A percentile compares a stretch with the other conserved stretches of the same genome.
Evolutionary conservation across 805 yeast species (phyloP).

Genomic region (Candida nemodendra): DNA sequence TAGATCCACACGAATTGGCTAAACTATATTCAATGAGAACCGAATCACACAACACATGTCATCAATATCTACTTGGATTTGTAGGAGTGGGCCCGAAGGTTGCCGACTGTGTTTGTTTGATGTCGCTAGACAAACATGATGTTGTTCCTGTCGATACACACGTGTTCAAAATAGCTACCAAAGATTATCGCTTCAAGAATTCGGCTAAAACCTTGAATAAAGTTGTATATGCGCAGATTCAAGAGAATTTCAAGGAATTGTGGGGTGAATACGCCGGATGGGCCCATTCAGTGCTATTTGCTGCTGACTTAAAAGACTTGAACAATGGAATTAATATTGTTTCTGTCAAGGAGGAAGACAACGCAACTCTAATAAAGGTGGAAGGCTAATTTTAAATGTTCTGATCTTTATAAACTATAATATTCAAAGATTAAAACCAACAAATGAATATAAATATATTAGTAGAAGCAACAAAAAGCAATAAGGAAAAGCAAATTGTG

Average conservation of each 20-base stretch:
- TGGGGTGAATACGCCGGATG: conserved; percentile 97
- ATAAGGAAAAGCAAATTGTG: conserved; percentile 1
- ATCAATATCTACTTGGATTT: conserved; percentile 58
- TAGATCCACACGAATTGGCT: conserved; percentile 36
- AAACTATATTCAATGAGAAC: conserved; percentile 43
- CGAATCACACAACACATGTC: conserved; percentile 41
- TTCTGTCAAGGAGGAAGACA: conserved; percentile 6
- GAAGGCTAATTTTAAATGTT: too few species aligned
- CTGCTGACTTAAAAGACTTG: conserved; percentile 75
- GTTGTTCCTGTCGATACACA: conserved; percentile 96
- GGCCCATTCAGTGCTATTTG: conserved; percentile 95
- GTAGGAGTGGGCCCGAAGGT: conserved; percentile 97
- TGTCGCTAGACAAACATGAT: conserved; percentile 84
- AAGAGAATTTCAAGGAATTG: conserved; percentile 54
- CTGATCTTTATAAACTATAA: too few species aligned
- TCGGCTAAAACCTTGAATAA: conserved; percentile 46
- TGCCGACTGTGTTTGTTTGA: conserved; percentile 92
- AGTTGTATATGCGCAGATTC: conserved; percentile 53
- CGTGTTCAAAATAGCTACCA: conserved; percentile 81
- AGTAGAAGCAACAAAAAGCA: conserved; percentile 4
- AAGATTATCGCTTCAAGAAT: conserved; percentile 65
- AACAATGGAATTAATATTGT: conserved; percentile 58
- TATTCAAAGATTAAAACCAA: not conserved
- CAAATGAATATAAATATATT: conserved; percentile 5
- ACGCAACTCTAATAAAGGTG: not conserved